phyloP scores from a whole-genome alignment of 1,284 basidiomycete species.

The Tetrapyrgos nigripes region DNA sequence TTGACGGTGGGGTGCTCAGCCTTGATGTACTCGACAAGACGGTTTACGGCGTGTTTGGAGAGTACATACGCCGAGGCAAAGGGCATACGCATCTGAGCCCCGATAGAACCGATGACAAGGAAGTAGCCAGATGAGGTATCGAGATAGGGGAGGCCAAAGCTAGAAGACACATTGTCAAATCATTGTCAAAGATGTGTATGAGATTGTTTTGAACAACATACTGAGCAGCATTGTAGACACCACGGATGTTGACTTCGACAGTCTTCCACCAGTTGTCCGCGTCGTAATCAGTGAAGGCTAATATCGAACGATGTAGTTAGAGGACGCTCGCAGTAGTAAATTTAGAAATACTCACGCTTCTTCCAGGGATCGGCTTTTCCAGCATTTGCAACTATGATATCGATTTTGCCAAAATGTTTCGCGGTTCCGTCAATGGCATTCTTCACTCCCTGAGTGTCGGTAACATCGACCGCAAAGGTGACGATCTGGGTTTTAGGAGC shows the following conservation, averaged over 20 bases:
- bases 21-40: not conserved
- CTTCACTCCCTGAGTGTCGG: not conserved
- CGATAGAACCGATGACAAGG: not conserved
- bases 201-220: not conserved
- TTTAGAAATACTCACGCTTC: slow-evolving; percentile 3
- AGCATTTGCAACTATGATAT: slow-evolving; percentile 7
- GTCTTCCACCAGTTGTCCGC: slow-evolving; percentile 4
- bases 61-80: slow-evolving; percentile 2
- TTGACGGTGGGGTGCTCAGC: slow-evolving; percentile 8
- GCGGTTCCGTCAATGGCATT: not conserved
- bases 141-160: slow-evolving; percentile 1
- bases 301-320: not conserved
- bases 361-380: slow-evolving; percentile 6
- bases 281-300: slow-evolving; percentile 3
- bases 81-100: not conserved
- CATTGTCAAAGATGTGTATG: not conserved
- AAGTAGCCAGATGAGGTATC: not conserved
- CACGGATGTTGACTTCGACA: slow-evolving; percentile 8
- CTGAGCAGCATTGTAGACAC: slow-evolving; percentile 7
- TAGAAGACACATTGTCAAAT: too few relatives aligned
- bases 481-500: not conserved
- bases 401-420: not conserved
- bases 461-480: not conserved
- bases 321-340: not conserved
- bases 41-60: slow-evolving; percentile 1